Evolutionary conservation across 2,329 filamentous ascomycete species (phyloP), one percentile per base, ranked within the genome.

Genomic region (Catunica adiposa): DNA sequence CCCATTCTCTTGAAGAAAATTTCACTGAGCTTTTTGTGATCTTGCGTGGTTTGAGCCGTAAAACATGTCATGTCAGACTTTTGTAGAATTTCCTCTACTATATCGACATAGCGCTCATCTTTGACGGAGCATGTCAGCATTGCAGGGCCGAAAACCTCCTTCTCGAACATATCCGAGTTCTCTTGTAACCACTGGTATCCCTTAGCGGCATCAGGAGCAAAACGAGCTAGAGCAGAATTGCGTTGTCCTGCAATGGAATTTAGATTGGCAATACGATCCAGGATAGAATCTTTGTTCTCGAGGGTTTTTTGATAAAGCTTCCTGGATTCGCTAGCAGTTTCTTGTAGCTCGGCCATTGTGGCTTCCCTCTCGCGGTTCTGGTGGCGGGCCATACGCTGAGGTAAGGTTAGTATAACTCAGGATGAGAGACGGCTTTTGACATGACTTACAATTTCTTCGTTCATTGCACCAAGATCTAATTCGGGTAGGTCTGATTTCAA

Each of bases 131-230:
- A 95, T 57, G 78, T 83, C 31, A 95, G 71, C 63, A 92, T 78
- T 0, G 89, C 82, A 4, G 89, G 89, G 0, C 86, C 88, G 64
- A 84, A 88, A 3, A 96, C 82, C 57, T 84, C 76, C 61, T 84
- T 80, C 63, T 85, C 78, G 60, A 96, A 92, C 51, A 76, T 67
- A 55, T 75, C 65, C 58, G 75, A 76, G 64, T 98, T 80, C 1
- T 79, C 67, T 63, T 86, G 77, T 53, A 97, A 75, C 89, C 90
- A 98, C 44, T 82, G 74, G 81, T 87, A 95, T 1, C 82, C 88
- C 61, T 65, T 71, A 9, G 77, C 76, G 1, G 84, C 79, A 56
- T 96, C 85, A 0, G 65, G 65, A 9, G 82, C 84, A 0, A 76
- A 15, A 4, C 65, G 73, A 54, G 72, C 73, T 55, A 98, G 74